Evolutionary conservation across 768 basidiomycete species (phyloP).

Genomic region (Tylopilus felleus): DNA sequence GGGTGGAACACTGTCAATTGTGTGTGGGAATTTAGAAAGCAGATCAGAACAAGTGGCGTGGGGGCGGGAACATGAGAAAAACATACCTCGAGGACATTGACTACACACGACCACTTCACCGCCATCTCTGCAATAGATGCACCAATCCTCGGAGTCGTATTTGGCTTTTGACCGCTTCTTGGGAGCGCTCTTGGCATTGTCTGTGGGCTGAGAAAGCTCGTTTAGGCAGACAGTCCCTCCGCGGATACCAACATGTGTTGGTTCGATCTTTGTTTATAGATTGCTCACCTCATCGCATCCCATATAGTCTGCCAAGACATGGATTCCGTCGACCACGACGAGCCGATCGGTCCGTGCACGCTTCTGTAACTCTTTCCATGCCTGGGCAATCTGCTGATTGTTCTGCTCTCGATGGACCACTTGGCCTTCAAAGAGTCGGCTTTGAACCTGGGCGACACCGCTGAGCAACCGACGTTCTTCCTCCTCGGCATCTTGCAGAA

Average conservation of each 20-base stretch:
- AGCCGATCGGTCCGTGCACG: constrained; percentile 40
- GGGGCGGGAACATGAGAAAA: background rate
- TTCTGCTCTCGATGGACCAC: constrained; percentile 33
- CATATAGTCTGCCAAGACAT: constrained; percentile 30
- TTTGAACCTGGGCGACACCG: constrained; percentile 58
- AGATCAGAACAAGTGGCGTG: constrained; percentile 3
- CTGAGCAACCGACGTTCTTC: constrained; percentile 50
- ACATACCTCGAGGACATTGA: constrained; percentile 52
- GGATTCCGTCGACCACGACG: constrained; percentile 37
- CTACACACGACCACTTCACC: constrained; percentile 49
- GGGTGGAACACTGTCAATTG: constrained; percentile 52
- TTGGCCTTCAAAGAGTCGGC: constrained; percentile 56
- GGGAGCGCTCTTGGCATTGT: constrained; percentile 9
- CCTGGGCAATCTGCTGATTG: constrained; percentile 42
- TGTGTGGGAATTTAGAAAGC: background rate
- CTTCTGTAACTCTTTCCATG: constrained; percentile 47
- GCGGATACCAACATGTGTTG: background rate
- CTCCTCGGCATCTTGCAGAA: constrained; percentile 46
- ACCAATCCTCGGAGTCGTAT: constrained; percentile 57
- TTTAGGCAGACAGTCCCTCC: background rate
- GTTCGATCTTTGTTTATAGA: constrained; percentile 19
- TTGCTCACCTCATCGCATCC: constrained; percentile 28
- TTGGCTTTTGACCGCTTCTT: constrained; percentile 35
- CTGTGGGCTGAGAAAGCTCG: constrained; percentile 13
- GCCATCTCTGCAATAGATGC: constrained; percentile 57